Evolutionary conservation across 371 early-diverging fungal species (phyloP), one percentile per base, ranked within the genome.

Genomic region (Mortierella sp.): DNA sequence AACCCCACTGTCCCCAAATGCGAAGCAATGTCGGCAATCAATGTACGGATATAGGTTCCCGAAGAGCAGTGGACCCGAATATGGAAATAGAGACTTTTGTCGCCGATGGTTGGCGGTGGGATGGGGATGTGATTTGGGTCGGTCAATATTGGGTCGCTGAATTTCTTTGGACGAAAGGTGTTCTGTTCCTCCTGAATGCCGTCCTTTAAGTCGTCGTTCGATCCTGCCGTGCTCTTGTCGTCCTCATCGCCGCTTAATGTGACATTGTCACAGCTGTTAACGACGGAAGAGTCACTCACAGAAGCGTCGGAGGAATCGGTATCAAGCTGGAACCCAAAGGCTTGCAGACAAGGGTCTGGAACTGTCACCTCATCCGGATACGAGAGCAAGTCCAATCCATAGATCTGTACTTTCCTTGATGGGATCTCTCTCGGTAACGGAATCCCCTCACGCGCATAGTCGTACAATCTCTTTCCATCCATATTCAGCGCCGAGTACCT

Each of bases 391-490:
- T 90, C 81, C 2, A 90, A 74, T 2, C 55, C 82, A 74, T 85
- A 51, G 41, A 89, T 87, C 27, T 77, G 79, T n/a, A 88, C 81
- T 38, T 82, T 75, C n/a, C 89, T 80, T 4, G 81, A 27, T 2
- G 85, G 88, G 54, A 90, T 81, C 8, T 78, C 82, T 41, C 77
- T 60, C 1, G 92, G 92, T 16, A 88, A 63, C 16, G 72, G 51
- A 14, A 81, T 38, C 2, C 88, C 90, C 29, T 82, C 78, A 21
- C 92, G 88, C 4, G 92, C 92, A 75, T 92, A 93, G 58, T 93
- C 91, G 75, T 93, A 93, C 29, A 93, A 76, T n/a, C 92, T 76
- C 74, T 90, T 90, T 16, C 93, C 93, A 55, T 93, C 89, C 68
- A 93, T 84, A 32, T 75, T 84, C 48, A 92, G 56, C 0, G 93